Conservation (phyloP, 2,329 filamentous ascomycete genomes). For the Ciborinia camelliae region DNA sequence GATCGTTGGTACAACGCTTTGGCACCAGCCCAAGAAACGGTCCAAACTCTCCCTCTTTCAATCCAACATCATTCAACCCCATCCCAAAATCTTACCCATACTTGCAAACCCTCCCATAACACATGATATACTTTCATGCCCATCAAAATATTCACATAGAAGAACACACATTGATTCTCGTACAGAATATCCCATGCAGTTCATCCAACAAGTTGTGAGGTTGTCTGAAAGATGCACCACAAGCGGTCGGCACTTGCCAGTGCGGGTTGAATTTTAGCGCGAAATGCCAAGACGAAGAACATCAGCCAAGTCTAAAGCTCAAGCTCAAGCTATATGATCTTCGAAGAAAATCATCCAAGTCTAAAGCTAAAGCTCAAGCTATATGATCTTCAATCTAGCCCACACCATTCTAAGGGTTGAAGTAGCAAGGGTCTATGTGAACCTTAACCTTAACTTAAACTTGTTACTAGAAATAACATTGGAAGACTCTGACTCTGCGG, state of each 20-base stretch:
- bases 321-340: background rate
- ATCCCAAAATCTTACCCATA: background rate
- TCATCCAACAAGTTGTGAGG: background rate
- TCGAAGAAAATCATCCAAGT: background rate
- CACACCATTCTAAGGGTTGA: background rate
- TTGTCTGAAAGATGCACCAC: background rate
- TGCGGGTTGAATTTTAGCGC: background rate
- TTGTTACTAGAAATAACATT: background rate
- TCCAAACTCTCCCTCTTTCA: background rate
- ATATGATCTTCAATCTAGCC: background rate
- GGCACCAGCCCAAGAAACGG: background rate
- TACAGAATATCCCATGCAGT: background rate
- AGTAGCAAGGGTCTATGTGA: background rate
- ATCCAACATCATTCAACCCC: too few species aligned
- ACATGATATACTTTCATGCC: background rate
- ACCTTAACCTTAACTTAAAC: too few species aligned
- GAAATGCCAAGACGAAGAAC: background rate
- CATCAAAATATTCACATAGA: background rate
- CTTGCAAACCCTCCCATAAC: background rate
- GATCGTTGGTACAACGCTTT: too few species aligned
- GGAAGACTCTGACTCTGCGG: too few species aligned
- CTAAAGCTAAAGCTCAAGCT: too few species aligned
- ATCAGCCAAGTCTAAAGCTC: background rate
- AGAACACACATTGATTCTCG: background rate
- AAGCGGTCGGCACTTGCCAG: background rate